A percentile compares a stretch with the other conserved stretches of the same genome.
phyloP scores from a whole-genome alignment of 352 stramenopile species.

The Globisporangium cederbergense region DNA sequence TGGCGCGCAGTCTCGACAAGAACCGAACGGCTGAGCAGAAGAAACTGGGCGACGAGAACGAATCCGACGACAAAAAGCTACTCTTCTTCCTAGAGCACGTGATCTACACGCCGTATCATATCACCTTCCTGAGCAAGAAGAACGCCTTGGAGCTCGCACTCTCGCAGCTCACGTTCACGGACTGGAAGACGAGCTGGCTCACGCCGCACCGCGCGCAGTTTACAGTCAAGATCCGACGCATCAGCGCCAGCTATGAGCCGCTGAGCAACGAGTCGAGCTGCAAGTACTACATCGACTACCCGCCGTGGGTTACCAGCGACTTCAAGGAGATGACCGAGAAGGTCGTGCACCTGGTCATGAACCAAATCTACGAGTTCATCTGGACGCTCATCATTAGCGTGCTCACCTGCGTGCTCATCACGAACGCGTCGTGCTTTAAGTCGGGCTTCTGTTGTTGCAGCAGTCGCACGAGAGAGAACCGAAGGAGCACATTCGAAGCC shows the following conservation, averaged over 20 bases:
- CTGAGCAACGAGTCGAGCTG: constrained; percentile 26
- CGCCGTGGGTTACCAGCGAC: not conserved
- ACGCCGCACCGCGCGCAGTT: constrained; percentile 31
- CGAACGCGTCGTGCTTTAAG: constrained; percentile 46
- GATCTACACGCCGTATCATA: constrained; percentile 36
- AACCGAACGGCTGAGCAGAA: constrained; percentile 12
- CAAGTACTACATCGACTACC: constrained; percentile 22
- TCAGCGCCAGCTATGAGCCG: constrained; percentile 16
- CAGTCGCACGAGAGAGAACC: constrained; percentile 32
- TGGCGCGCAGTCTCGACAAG: constrained; percentile 31
- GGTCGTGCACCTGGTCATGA: constrained; percentile 22
- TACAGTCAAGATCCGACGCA: constrained; percentile 37
- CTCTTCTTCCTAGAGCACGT: constrained; percentile 21
- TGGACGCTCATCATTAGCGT: constrained; percentile 28
- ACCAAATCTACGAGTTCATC: constrained; percentile 31
- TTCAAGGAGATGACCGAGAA: constrained; percentile 13
- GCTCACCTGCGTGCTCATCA: constrained; percentile 37
- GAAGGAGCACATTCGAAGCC: constrained; percentile 35
- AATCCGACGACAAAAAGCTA: constrained; percentile 17
- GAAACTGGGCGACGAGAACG: constrained; percentile 22
- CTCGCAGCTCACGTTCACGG: constrained; percentile 32
- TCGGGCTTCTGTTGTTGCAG: constrained; percentile 60
- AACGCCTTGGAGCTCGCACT: constrained; percentile 31
- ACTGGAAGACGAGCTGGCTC: constrained; percentile 22
- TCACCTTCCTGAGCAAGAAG: constrained; percentile 44